These are phyloP conservation scores for Geosmithia flava DNA, from an alignment of 2,329 filamentous ascomycete species.

Conservation along the genomic window DNA sequence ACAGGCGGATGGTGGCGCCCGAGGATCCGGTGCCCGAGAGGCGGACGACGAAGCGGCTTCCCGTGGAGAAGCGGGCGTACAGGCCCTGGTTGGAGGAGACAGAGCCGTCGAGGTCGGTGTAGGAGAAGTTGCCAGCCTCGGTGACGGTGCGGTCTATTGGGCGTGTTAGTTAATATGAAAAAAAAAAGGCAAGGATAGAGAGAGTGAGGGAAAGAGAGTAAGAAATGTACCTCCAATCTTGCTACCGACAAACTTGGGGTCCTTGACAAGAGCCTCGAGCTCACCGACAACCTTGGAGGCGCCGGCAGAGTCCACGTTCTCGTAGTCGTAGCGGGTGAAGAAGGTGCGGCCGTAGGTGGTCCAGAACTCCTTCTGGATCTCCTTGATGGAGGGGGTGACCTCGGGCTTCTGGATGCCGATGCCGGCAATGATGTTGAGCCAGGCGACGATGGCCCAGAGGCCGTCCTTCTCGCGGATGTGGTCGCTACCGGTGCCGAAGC, in stretches of 20 bases:
- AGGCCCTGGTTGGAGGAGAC: slow-evolving; percentile 94
- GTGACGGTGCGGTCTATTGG: slow-evolving; percentile 59
- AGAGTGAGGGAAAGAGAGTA: neutral
- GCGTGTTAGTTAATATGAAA: neutral
- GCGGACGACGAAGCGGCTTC: slow-evolving; percentile 88
- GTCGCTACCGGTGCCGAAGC: slow-evolving; percentile 94
- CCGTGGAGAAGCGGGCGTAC: slow-evolving; percentile 87
- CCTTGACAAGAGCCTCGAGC: slow-evolving; percentile 65
- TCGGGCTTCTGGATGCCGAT: slow-evolving; percentile 71
- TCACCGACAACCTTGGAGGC: slow-evolving; percentile 82
- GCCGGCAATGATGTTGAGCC: slow-evolving; percentile 97
- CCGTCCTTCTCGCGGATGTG: slow-evolving; percentile 99
- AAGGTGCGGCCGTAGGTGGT: slow-evolving; percentile 90
- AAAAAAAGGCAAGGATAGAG: neutral
- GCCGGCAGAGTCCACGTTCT: slow-evolving; percentile 82
- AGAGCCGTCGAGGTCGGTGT: slow-evolving; percentile 96
- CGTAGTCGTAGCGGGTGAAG: slow-evolving; percentile 98
- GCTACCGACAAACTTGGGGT: slow-evolving; percentile 67
- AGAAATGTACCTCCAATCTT: slow-evolving; percentile 50
- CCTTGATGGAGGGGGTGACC: slow-evolving; percentile 80
- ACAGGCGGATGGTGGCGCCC: slow-evolving; percentile 90
- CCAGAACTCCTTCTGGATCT: slow-evolving; percentile 98
- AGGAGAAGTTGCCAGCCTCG: slow-evolving; percentile 92
- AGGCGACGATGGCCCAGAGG: slow-evolving; percentile 92
- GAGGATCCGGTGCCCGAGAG: slow-evolving; percentile 91